Evolutionary conservation across 805 yeast genomes (phyloP), one percentile per base, ranked within the genome.

Genomic region (Middelhovenomyces tepae): DNA sequence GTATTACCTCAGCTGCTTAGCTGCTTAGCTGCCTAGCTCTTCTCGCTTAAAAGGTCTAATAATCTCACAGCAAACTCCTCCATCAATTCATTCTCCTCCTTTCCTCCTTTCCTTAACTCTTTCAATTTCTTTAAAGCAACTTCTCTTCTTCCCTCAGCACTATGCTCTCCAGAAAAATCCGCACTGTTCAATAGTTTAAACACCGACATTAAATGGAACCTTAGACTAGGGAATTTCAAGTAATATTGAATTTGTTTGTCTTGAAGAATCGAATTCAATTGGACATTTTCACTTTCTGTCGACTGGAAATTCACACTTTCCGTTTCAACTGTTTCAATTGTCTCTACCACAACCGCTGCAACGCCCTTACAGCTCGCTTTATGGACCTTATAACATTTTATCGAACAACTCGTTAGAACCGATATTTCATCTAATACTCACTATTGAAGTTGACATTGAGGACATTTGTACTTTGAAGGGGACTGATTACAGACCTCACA

Each of bases 51-150:
- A 23, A 56, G 43, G 16, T 45, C 47, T 19, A 68, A 40, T 4
- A 71, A 57, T 22, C 67, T 43, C 28, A 50, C 51, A 10, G 76
- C 71, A 53, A 82, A 80, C 44, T 80, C 89, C 50, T 81, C 87
- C 3, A 83, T 73, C 16, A 76, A 54, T 40, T 62, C 73, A 47
- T 83, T 83, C 31, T 70, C 71, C 43, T 82, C 84, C 0, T 62
- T 35, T 0, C 94, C 94, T 4, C 79, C 78, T 2, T 48, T 50
- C 21, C 94, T 56, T 10, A 83, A 56, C 34, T 72, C 73, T 5
- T 71, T 62, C 7, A 83, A 57, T 43, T 78, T 75, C 44, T 71
- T 65, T 40, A 74, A 67, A 2, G 82, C 82, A 8, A 78, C 65
- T 16, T 70, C 77, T 16, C 59, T 43, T 22, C 82, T 54, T 14